phyloP scores from a whole-genome alignment of 2,329 filamentous ascomycete species.

The Trichophaea hybrida region DNA sequence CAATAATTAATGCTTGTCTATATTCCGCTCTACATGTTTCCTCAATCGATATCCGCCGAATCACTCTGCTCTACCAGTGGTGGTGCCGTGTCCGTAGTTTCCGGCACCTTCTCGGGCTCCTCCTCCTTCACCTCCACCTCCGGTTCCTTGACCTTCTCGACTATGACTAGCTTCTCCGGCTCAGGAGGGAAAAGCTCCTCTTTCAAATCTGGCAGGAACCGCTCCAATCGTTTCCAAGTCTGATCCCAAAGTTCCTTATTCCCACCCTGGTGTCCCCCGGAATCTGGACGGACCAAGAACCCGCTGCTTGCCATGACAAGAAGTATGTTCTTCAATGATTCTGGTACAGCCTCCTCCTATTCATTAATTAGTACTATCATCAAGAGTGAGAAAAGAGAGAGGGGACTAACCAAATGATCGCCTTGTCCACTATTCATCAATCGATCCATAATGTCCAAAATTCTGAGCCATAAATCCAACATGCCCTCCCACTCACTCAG shows the following conservation, averaged over 20 bases:
- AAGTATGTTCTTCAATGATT: conserved; percentile 90
- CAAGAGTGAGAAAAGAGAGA: not conserved
- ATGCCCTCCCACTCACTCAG: conserved; percentile 77
- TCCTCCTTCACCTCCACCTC: not conserved
- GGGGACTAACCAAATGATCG: conserved; percentile 58
- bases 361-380: conserved; percentile 12
- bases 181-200: conserved; percentile 15
- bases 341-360: conserved; percentile 84
- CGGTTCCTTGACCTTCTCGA: not conserved
- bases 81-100: no score
- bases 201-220: conserved; percentile 27
- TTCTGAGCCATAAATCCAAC: conserved; percentile 80
- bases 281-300: conserved; percentile 59
- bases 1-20: no score
- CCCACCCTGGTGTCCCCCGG: conserved; percentile 25
- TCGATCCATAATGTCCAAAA: conserved; percentile 86
- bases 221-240: conserved; percentile 27
- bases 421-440: conserved; percentile 92
- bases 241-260: conserved; percentile 26
- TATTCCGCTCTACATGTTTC: no score
- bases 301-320: conserved; percentile 88
- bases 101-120: not conserved
- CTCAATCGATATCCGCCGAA: not conserved
- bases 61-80: no score
- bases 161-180: not conserved